A percentile compares a stretch with the other conserved stretches of the same genome.
These are phyloP conservation scores for Euphorbia pulcherrima DNA, from an alignment of 345 rosid genomes.

Conservation along the genomic window DNA sequence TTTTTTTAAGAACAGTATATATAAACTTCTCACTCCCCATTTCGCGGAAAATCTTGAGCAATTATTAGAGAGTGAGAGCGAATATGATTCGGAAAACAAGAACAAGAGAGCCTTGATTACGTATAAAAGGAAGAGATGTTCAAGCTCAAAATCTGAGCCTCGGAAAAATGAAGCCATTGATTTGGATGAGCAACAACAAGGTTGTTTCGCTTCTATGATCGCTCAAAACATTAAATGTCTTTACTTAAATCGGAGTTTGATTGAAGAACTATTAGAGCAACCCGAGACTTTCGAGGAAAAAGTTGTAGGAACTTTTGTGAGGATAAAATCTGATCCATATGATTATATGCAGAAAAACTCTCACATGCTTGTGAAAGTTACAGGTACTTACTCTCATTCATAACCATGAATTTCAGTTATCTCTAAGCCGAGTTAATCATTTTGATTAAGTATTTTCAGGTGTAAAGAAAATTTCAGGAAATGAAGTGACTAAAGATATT, in stretches of 20 bases:
- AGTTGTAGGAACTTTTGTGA: constrained; percentile 53
- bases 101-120: constrained; percentile 7
- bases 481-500: constrained; percentile 20
- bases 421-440: neutral
- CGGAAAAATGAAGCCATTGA: constrained; percentile 22
- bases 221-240: constrained; percentile 44
- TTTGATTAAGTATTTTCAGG: constrained; percentile 23
- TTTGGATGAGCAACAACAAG: constrained; percentile 2
- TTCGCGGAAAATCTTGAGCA: constrained; percentile 33
- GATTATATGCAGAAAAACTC: constrained; percentile 39
- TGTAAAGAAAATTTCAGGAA: constrained; percentile 28
- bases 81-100: constrained; percentile 7
- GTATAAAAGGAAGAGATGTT: constrained; percentile 16
- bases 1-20: constrained; percentile 28
- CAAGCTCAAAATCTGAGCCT: constrained; percentile 12
- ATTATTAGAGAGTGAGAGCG: constrained; percentile 29
- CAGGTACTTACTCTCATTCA: constrained; percentile 33
- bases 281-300: constrained; percentile 39
- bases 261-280: constrained; percentile 43
- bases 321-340: constrained; percentile 41
- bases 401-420: neutral
- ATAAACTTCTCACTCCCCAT: constrained; percentile 33
- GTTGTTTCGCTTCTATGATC: constrained; percentile 40
- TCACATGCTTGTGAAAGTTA: constrained; percentile 46
- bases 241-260: constrained; percentile 45